These are phyloP conservation scores for Brassica hybrid DNA, from an alignment of 441 rosid species.

Conservation along the genomic window DNA sequence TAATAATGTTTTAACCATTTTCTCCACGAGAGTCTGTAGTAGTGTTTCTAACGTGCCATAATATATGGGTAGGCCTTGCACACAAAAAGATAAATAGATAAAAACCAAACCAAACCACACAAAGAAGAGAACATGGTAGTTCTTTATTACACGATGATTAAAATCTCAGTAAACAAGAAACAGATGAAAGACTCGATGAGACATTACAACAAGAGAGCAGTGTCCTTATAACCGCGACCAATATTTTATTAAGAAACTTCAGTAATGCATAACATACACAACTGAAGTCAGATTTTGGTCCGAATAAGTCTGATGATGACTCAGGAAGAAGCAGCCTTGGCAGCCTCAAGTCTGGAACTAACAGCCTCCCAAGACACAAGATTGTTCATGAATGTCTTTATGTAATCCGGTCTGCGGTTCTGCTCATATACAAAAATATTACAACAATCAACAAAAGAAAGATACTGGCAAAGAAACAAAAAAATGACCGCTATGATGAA, in stretches of 20 bases:
- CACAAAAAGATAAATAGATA: neutral
- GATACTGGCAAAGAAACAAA: neutral
- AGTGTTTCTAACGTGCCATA: neutral
- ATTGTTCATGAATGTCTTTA: slow-evolving; percentile 73
- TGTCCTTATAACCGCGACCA: slow-evolving; percentile 23
- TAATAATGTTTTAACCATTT: neutral
- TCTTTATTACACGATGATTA: neutral
- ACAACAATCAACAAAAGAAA: slow-evolving; percentile 21
- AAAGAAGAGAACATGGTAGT: slow-evolving; percentile 2
- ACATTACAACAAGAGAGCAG: slow-evolving; percentile 32
- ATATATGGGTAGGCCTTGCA: neutral
- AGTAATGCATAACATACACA: slow-evolving; percentile 3
- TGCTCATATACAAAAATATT: slow-evolving; percentile 35
- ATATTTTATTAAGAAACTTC: slow-evolving; percentile 31
- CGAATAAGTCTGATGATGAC: slow-evolving; percentile 27
- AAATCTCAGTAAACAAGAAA: neutral
- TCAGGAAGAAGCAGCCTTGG: slow-evolving; percentile 56
- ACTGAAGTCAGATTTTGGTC: slow-evolving; percentile 23
- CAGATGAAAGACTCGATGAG: slow-evolving; percentile 22
- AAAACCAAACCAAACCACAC: neutral
- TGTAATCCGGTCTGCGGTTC: slow-evolving; percentile 77
- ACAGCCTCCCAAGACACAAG: slow-evolving; percentile 95
- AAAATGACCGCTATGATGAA: too few relatives aligned
- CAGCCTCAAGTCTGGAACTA: slow-evolving; percentile 67
- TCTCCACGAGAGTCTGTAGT: neutral